These are phyloP conservation scores for Cunninghamia lanceolata DNA, from an alignment of 75 land plant genomes.

Conservation along the genomic window DNA sequence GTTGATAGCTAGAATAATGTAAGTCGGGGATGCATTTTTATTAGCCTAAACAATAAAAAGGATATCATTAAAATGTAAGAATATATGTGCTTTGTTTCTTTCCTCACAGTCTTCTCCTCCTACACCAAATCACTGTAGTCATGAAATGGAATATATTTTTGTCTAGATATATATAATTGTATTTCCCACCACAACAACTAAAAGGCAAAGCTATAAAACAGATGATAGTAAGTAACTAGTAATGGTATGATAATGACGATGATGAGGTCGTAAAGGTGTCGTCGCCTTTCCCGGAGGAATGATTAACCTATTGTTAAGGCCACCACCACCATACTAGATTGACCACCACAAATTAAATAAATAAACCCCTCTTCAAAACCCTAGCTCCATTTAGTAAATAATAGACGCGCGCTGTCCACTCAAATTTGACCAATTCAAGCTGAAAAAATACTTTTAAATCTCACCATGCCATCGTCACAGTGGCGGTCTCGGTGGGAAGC, in stretches of 20 bases:
- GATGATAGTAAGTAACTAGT: background rate
- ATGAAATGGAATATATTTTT: background rate
- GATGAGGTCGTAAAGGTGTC: constrained; percentile 10
- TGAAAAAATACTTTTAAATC: background rate
- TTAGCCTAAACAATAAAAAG: too few relatives aligned
- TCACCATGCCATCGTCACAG: background rate
- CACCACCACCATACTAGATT: constrained; percentile 8
- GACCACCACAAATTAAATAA: constrained; percentile 7
- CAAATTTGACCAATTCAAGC: background rate
- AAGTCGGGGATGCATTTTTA: too few relatives aligned
- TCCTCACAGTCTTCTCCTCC: background rate
- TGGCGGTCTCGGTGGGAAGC: background rate
- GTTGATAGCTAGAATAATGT: too few relatives aligned
- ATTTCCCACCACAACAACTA: background rate
- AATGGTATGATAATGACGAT: background rate
- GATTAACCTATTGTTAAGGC: constrained; percentile 1
- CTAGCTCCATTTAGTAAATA: background rate
- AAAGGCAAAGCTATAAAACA: background rate
- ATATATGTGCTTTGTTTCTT: background rate
- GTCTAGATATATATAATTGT: background rate
- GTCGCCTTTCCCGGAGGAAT: constrained; percentile 8
- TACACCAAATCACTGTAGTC: background rate
- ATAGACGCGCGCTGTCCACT: background rate
- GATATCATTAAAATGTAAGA: too few relatives aligned
- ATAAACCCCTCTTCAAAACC: too few relatives aligned